phyloP scores from a whole-genome alignment of 257 asterid species.

The Solanum verrucosum region DNA sequence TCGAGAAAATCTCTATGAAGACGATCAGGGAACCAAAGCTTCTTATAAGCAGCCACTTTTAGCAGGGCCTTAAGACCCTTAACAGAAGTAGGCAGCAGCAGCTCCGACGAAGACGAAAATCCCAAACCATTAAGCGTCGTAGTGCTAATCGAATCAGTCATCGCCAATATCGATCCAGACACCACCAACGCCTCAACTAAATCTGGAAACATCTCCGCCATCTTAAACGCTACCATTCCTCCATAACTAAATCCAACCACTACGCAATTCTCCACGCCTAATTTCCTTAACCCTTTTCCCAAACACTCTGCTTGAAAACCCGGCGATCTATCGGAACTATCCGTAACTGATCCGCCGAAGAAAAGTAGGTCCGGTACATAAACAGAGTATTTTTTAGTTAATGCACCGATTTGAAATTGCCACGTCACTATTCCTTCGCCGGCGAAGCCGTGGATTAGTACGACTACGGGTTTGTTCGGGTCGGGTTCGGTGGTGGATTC shows the following conservation, averaged over 20 bases:
- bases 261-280: constrained; percentile 60
- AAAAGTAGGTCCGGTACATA: constrained; percentile 84
- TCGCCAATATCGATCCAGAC: constrained; percentile 68
- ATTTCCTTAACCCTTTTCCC: constrained; percentile 44
- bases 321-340: constrained; percentile 61
- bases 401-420: constrained; percentile 73
- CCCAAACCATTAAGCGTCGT: constrained; percentile 51
- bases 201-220: constrained; percentile 70
- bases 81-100: constrained; percentile 61
- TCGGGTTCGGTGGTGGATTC: constrained; percentile 12
- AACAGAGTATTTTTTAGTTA: constrained; percentile 59
- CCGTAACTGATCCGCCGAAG: constrained; percentile 74
- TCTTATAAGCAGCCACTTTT: constrained; percentile 62
- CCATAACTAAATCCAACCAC: constrained; percentile 91
- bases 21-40: constrained; percentile 86
- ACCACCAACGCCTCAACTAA: constrained; percentile 55
- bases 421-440: constrained; percentile 79
- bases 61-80: constrained; percentile 70
- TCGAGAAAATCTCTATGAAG: constrained; percentile 73
- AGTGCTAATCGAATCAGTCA: constrained; percentile 65
- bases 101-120: constrained; percentile 63
- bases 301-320: constrained; percentile 69
- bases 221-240: constrained; percentile 92
- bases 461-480: constrained; percentile 46
- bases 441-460: constrained; percentile 72